Percentiles rank a stretch among this genome's conserved stretches.
phyloP scores from a whole-genome alignment of 495 filamentous ascomycete genomes.

The Penicillium daleae region DNA sequence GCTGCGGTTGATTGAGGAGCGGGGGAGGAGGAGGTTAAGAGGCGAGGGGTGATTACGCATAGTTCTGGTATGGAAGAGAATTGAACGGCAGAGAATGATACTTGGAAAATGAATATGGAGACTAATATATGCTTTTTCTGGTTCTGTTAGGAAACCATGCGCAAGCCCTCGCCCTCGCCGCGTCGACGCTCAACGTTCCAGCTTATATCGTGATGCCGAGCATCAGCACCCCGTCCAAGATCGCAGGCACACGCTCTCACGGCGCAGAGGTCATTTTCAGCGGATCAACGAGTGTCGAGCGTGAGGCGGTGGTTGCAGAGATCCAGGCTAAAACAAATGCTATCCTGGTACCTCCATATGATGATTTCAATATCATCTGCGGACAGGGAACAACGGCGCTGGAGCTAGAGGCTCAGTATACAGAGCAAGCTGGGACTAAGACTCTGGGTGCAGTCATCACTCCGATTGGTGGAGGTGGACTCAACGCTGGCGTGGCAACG shows the following conservation, averaged over 20 bases:
- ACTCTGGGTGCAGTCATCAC: slow-evolving; percentile 79
- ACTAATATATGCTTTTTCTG: neutral
- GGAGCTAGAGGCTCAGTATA: slow-evolving; percentile 77
- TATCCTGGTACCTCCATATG: slow-evolving; percentile 82
- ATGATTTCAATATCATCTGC: slow-evolving; percentile 87
- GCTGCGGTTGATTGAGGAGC: slow-evolving; percentile 66
- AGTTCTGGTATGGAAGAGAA: slow-evolving; percentile 68
- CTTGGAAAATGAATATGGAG: no score
- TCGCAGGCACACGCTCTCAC: slow-evolving; percentile 76
- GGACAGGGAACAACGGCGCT: slow-evolving; percentile 88
- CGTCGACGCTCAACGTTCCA: slow-evolving; percentile 63
- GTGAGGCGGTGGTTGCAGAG: slow-evolving; percentile 72
- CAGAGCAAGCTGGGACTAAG: slow-evolving; percentile 31
- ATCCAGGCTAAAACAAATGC: slow-evolving; percentile 73
- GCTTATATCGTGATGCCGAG: slow-evolving; percentile 90
- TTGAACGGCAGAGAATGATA: neutral
- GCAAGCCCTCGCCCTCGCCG: slow-evolving; percentile 89
- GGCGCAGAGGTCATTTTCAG: slow-evolving; percentile 81
- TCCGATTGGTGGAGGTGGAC: slow-evolving; percentile 85
- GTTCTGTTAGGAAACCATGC: slow-evolving; percentile 92
- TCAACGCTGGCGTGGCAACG: slow-evolving; percentile 82
- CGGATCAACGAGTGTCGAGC: slow-evolving; percentile 77
- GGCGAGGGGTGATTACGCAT: slow-evolving; percentile 86
- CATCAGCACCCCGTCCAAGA: slow-evolving; percentile 82
- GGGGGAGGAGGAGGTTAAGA: slow-evolving; percentile 58